Percentiles rank a stretch among this genome's conserved stretches.
Conservation (phyloP, 768 basidiomycete genomes). For the Solioccasus polychromus region DNA sequence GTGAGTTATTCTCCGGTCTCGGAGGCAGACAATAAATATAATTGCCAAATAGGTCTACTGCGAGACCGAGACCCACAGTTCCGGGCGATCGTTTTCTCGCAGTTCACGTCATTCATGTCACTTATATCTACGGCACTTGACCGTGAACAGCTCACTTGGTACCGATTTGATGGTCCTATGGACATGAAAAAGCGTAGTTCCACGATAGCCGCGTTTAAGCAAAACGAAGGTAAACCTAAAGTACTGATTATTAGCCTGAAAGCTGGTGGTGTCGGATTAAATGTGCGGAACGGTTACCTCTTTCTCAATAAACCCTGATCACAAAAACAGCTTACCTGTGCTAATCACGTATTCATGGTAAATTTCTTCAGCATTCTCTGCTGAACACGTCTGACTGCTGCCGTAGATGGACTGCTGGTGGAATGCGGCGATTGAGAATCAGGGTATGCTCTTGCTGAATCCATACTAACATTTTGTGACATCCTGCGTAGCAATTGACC, state of each 20-base stretch:
- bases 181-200: conserved; percentile 75
- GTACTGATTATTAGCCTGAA: conserved; percentile 78
- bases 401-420: conserved; percentile 90
- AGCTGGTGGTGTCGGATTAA: conserved; percentile 90
- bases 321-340: conserved; percentile 58
- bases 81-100: conserved; percentile 85
- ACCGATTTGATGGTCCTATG: conserved; percentile 93
- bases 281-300: conserved; percentile 44
- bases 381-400: conserved; percentile 2
- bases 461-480: conserved; percentile 4
- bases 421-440: conserved; percentile 81
- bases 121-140: conserved; percentile 70
- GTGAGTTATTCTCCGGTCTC: conserved; percentile 36
- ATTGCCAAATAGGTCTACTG: conserved; percentile 46
- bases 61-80: conserved; percentile 72
- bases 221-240: conserved; percentile 65
- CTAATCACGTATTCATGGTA: conserved; percentile 88
- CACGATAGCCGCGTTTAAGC: conserved; percentile 76
- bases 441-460: conserved; percentile 47
- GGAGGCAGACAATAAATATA: background rate
- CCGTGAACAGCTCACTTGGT: conserved; percentile 65
- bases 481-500: conserved; percentile 66
- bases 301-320: background rate
- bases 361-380: conserved; percentile 6
- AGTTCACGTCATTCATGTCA: conserved; percentile 86